phyloP scores from a whole-genome alignment of 148 eudicot species.

The Rheum nobile region DNA sequence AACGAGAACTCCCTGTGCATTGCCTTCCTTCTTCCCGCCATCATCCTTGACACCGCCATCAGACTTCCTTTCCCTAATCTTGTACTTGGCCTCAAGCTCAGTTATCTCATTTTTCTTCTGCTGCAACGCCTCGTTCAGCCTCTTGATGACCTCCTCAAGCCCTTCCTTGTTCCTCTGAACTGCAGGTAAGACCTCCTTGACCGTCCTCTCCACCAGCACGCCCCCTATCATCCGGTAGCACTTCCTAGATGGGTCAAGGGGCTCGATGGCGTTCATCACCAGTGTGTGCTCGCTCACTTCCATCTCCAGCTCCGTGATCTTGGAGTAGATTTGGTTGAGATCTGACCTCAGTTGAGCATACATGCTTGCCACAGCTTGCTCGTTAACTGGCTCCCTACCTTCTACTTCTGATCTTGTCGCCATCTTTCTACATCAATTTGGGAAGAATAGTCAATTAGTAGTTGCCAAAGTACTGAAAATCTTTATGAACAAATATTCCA shows the following conservation, averaged over 20 bases:
- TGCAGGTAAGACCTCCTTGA: conserved; percentile 85
- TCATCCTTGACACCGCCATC: conserved; percentile 59
- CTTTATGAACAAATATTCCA: not conserved
- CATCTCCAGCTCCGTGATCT: conserved; percentile 91
- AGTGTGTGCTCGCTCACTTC: conserved; percentile 85
- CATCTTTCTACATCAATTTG: conserved; percentile 25
- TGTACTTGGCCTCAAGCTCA: conserved; percentile 74
- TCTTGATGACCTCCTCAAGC: conserved; percentile 65
- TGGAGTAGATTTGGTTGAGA: conserved; percentile 69
- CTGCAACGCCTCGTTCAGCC: conserved; percentile 69
- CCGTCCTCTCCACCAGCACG: conserved; percentile 82
- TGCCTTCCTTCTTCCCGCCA: conserved; percentile 56
- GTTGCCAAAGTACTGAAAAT: not conserved
- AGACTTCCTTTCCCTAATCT: conserved; percentile 59
- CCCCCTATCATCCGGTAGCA: conserved; percentile 96
- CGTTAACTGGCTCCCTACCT: conserved; percentile 47
- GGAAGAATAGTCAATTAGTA: not conserved
- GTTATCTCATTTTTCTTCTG: conserved; percentile 75
- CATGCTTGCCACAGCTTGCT: conserved; percentile 76
- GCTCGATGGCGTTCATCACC: conserved; percentile 76
- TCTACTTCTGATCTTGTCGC: conserved; percentile 30
- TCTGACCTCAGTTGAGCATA: conserved; percentile 76
- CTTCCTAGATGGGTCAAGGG: conserved; percentile 72
- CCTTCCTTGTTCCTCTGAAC: conserved; percentile 84
- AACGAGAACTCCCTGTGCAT: conserved; percentile 91